Evolutionary conservation across 2,329 filamentous ascomycete species (phyloP).

Genomic region (Aspergillus japonicus): DNA sequence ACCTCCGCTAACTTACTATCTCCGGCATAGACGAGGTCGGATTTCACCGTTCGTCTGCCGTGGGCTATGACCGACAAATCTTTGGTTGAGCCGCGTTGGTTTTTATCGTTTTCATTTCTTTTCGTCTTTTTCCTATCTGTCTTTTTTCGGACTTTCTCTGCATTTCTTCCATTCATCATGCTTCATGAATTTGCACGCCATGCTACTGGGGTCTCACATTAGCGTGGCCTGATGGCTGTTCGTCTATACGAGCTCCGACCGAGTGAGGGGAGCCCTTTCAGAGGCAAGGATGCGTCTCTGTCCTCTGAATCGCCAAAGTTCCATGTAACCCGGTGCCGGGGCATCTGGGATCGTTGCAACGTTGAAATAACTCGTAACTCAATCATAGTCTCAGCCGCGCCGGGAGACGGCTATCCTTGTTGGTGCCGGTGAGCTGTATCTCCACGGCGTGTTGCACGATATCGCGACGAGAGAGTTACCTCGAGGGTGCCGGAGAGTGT

Average conservation of each 20-base stretch:
- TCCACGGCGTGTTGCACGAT: not conserved
- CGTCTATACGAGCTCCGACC: constrained; percentile 15
- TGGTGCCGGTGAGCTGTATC: constrained; percentile 6
- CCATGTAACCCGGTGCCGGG: not conserved
- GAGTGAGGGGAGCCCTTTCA: not conserved
- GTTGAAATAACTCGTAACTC: not conserved
- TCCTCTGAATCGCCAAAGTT: not conserved
- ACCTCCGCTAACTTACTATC: too few relatives aligned
- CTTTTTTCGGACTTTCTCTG: too few relatives aligned
- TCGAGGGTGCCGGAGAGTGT: not conserved
- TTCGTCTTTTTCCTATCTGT: too few relatives aligned
- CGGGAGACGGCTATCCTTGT: not conserved
- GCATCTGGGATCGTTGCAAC: not conserved
- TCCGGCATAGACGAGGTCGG: not conserved
- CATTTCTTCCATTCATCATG: constrained; percentile 2
- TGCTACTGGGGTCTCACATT: not conserved
- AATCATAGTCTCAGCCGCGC: not conserved
- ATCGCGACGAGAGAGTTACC: not conserved
- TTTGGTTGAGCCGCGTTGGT: not conserved
- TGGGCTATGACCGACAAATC: not conserved
- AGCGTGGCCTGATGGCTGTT: constrained; percentile 1
- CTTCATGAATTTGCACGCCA: constrained; percentile 7
- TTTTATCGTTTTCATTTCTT: not conserved
- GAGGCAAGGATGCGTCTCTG: not conserved
- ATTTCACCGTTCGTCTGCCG: not conserved